Base-by-base conservation (phyloP, 1,284 basidiomycete species). In the Ganoderma sinense region DNA sequence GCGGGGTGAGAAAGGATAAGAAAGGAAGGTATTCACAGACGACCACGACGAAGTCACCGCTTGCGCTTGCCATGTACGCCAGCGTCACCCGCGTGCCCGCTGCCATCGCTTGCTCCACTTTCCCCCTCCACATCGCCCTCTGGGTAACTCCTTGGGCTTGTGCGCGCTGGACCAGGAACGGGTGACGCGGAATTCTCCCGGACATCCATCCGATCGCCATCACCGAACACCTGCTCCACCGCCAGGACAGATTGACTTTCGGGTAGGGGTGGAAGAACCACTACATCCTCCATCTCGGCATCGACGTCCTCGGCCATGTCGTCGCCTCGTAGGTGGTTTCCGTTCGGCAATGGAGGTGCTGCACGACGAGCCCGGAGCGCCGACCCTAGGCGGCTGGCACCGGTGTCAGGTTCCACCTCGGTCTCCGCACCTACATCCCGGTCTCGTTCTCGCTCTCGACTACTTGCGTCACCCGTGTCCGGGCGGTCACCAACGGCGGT, bases 401-500 rank as follows among this genome's bases (percentile, higher is more conserved):
- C 75, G 69, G 74, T 71, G 62, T 88, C 89, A 0, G 77, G 80
- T 75, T 90, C 89, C 1, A 88, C 87, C 71, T 89, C 89, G 0
- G 87, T 89, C 78, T 89, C 89, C 1, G 86, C 87, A 26, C 84
- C 89, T 55, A 75, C 83, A 74, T 77, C 86, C 62, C 55, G 73
- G 29, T 76, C 74, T 11, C 76, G 74, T 56, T 78, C 78, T 39
- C 76, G 73, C 62, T 77, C 75, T 31, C 74, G 67, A 66, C 74
- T 74, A 65, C 75, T 69, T 31, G 69, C 68, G 55, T 76, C 75
- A 26, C 73, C 72, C 2, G 74, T 74, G 64, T 72, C 69, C 6
- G 74, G 74, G 2, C 73, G 70, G 39, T 75, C 75, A 41, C 71
- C 72, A 0, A 71, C 72, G 29, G 70, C 70, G 31, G 73, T 74